A percentile compares a stretch with the other conserved stretches of the same genome.
These are phyloP conservation scores for Raphidocelis subcapitata DNA, from an alignment of 139 green algal genomes.

Conservation along the genomic window DNA sequence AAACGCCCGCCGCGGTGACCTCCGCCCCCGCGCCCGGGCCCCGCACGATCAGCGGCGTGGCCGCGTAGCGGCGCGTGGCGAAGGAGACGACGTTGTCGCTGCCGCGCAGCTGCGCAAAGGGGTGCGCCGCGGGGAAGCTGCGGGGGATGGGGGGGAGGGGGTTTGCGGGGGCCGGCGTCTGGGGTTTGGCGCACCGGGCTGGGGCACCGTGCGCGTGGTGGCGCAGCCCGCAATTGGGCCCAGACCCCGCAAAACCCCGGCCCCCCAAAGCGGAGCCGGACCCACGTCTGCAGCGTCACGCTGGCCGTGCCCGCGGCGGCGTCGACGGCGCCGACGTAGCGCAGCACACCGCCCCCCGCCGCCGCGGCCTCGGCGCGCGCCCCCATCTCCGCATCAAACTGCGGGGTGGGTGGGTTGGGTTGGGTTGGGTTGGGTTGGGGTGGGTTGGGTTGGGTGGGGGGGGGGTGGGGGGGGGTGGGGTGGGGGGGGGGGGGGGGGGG, in stretches of 20 bases:
- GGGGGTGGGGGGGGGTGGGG: too few species aligned
- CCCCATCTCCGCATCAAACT: slow-evolving; percentile 85
- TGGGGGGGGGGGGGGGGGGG: too few species aligned
- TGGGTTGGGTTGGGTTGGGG: too few species aligned
- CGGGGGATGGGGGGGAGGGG: not conserved
- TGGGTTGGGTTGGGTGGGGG: too few species aligned
- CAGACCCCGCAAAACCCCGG: too few species aligned
- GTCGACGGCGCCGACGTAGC: slow-evolving; percentile 91
- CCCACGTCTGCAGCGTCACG: slow-evolving; percentile 77
- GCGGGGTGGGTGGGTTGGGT: too few species aligned
- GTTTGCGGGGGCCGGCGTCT: not conserved
- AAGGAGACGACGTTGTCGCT: slow-evolving; percentile 94
- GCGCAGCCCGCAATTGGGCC: too few species aligned
- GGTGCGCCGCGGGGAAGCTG: slow-evolving; percentile 75
- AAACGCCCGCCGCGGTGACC: slow-evolving; percentile 93
- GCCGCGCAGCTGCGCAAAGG: slow-evolving; percentile 85
- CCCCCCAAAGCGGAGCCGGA: too few species aligned
- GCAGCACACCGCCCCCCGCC: slow-evolving; percentile 68
- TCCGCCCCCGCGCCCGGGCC: slow-evolving; percentile 87
- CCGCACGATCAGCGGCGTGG: slow-evolving; percentile 81
- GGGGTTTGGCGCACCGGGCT: too few species aligned
- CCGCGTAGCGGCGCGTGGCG: slow-evolving; percentile 70
- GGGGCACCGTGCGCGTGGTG: too few species aligned
- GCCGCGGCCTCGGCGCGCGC: slow-evolving; percentile 59
- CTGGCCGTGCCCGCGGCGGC: slow-evolving; percentile 56